Base-by-base conservation (phyloP, 306 rosid genomes). In the Aeschynomene evenia region DNA sequence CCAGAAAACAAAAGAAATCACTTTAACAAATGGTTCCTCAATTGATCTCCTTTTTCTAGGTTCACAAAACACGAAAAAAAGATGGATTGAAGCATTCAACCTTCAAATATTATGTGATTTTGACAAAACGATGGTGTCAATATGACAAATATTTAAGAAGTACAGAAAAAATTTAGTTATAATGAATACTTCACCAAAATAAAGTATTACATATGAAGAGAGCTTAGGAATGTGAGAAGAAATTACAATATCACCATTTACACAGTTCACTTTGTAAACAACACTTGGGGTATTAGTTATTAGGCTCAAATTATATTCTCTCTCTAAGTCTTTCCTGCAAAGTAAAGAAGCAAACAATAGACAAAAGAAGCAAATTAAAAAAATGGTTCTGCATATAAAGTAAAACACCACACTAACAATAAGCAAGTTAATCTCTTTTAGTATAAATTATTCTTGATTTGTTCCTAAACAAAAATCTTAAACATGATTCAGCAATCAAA, bases 231-330 rank as follows among this genome's bases (percentile, higher is more conserved):
- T 54, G n/a, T n/a, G 69, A 82, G 83, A 78, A 79, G 87, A 76
- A 87, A 87, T 87, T 87, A 87, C 91, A 87, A 85, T 75, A 63
- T 90, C 96, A 72, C 91, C 94, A 81, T 80, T 74, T 49, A 82
- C 72, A 78, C 88, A 85, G 81, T 59, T 74, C 72, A 90, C 96
- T 71, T 70, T 85, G 72, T 90, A 90, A 46, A 90, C 96, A 66
- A 85, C 94, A 66, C 96, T 90, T 16, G 96, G 96, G 20, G 96
- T 94, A 16, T 94, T 90, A 54, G 96, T 85, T 71, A 85, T 90
- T 74, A 90, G 78, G 73, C 86, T 90, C 81, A 90, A 71, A 78
- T 87, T 85, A 84, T 90, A 90, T 74, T 90, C 96, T 68, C 92
- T 84, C 86, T 87, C 89, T n/a, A 69, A 85, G 86, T 80, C 88